These are phyloP conservation scores for Leccinum fuscescens DNA, from an alignment of 1,284 basidiomycete genomes.

Conservation along the genomic window DNA sequence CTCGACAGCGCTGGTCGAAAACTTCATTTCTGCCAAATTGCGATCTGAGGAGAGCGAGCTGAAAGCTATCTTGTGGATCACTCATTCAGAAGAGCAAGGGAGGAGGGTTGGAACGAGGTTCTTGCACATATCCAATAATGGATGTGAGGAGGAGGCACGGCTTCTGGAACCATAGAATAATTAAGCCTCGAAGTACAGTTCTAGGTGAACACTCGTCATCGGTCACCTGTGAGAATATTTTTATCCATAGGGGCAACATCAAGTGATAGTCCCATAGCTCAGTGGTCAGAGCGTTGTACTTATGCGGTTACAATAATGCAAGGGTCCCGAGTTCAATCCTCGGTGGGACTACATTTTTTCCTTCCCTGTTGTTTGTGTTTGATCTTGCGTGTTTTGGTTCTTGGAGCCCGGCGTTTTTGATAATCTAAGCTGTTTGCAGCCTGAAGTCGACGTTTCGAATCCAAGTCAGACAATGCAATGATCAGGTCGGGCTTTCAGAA, in stretches of 20 bases:
- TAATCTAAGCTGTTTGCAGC: not conserved
- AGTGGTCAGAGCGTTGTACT: constrained; percentile 41
- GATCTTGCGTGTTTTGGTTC: not conserved
- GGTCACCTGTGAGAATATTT: not conserved
- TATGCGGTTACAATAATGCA: constrained; percentile 39
- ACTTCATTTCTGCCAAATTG: constrained; percentile 54
- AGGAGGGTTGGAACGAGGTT: constrained; percentile 71
- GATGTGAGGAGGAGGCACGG: constrained; percentile 45
- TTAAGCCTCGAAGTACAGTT: not conserved
- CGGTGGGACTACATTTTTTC: constrained; percentile 36
- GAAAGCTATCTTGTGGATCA: constrained; percentile 83
- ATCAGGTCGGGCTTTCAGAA: not conserved
- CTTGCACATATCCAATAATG: constrained; percentile 48
- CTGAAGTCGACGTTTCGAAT: not conserved
- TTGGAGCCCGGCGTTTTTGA: not conserved
- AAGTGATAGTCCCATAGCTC: constrained; percentile 37
- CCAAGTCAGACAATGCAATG: not conserved
- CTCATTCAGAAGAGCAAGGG: constrained; percentile 80
- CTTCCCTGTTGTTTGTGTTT: not conserved
- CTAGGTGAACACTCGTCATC: not conserved
- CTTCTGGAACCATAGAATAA: constrained; percentile 23
- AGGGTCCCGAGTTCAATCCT: constrained; percentile 41
- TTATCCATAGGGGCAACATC: fast-evolving
- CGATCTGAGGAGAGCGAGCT: constrained; percentile 46
- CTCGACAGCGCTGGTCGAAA: constrained; percentile 64